A percentile compares a stretch with the other conserved stretches of the same genome.
These are phyloP conservation scores for Colletotrichum godetiae DNA, from an alignment of 2,329 filamentous ascomycete genomes.

Conservation along the genomic window DNA sequence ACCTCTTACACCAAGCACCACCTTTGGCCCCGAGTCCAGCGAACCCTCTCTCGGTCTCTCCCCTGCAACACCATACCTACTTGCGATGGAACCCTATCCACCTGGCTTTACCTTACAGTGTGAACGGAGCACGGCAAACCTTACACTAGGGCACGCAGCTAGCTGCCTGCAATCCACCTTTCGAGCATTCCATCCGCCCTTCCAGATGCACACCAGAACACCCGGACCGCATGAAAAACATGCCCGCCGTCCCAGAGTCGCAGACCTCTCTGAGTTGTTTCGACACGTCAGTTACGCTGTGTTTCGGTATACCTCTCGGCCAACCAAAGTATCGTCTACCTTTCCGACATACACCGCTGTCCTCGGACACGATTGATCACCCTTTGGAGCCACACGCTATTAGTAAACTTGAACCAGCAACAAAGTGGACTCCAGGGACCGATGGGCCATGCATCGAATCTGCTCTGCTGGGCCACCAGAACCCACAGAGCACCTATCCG, in stretches of 20 bases:
- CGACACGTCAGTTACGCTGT: constrained; percentile 7
- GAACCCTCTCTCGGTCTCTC: constrained; percentile 8
- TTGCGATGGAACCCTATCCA: constrained; percentile 23
- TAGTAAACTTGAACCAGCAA: neutral
- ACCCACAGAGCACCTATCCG: too few relatives aligned
- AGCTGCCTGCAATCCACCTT: constrained; percentile 21
- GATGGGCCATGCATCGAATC: constrained; percentile 8
- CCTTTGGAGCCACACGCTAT: neutral
- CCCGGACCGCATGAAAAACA: constrained; percentile 15
- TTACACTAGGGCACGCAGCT: neutral
- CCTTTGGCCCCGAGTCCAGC: constrained; percentile 19
- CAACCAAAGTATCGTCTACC: constrained; percentile 7
- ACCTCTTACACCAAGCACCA: constrained; percentile 16
- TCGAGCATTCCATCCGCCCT: constrained; percentile 27
- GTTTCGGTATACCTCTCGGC: constrained; percentile 11
- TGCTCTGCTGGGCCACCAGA: neutral
- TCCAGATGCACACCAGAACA: constrained; percentile 34
- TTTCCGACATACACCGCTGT: neutral
- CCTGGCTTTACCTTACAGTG: neutral
- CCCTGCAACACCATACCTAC: constrained; percentile 24
- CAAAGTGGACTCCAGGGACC: constrained; percentile 1
- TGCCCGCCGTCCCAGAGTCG: constrained; percentile 4
- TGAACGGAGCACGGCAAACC: neutral
- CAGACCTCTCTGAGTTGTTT: neutral
- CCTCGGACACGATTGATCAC: neutral